Evolutionary conservation across 768 basidiomycete genomes (phyloP), one percentile per base, ranked within the genome.

Genomic region (Phylloporus scabripes): DNA sequence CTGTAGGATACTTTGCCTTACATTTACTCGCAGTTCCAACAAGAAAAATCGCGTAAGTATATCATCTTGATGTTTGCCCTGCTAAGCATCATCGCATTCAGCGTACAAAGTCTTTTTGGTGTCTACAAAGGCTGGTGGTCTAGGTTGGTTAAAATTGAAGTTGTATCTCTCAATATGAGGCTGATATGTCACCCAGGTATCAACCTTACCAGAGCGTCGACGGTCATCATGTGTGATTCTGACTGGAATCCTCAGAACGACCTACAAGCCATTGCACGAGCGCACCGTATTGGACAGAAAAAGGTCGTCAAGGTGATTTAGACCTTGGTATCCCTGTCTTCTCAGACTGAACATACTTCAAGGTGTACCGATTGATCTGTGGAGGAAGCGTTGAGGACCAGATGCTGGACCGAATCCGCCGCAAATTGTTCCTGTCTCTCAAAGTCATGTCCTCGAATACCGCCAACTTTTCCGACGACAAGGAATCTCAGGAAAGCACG

Each of bases 181-280:
- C 63, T 54, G 46, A 71, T 36, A 56, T 54, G 8, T 24, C 39
- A 56, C 60, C 33, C 31, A 71, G 87, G 88, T 42, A 88, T 92
- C 68, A 92, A 92, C 59, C 74, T 92, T 43, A 89, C 89, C 47
- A 89, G 78, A 50, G 89, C 89, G 5, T 79, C 86, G 40, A 83
- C 81, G 3, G 86, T 88, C 54, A 82, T 90, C 60, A 85, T 91
- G 74, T 85, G 83, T 55, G 88, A 91, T 62, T 77, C 74, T 0
- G 79, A 80, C 40, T 81, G 80, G 79, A 81, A 81, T 61, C 80
- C 80, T 14, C 78, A 89, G 64, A 90, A 87, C 61, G 89, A 92
- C 62, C 68, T 91, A 6, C 88, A 91, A 66, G 89, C 89, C 0
- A 88, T 91, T 64, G 89, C 89, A 20, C 76, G 89, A 36, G 89